Evolutionary conservation across 176 grass and related monocot species (phyloP).

Genomic region (Metroxylon sagu): DNA sequence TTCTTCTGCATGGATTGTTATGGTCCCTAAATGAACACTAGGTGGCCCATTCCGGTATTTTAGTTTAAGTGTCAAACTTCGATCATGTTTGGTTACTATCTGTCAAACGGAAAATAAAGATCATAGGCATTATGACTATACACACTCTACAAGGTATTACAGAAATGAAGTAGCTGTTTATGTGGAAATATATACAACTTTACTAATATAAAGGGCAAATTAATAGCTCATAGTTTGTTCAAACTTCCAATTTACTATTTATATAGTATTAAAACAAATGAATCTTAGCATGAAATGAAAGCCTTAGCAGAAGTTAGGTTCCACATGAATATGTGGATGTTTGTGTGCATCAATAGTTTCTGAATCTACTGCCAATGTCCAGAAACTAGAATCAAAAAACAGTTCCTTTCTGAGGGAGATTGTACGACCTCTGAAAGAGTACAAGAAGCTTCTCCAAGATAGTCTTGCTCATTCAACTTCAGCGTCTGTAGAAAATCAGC

Average conservation of each 20-base stretch:
- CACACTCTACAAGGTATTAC: too few species aligned
- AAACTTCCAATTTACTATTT: too few species aligned
- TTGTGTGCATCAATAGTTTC: too few species aligned
- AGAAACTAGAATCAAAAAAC: background rate
- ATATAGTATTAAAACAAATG: too few species aligned
- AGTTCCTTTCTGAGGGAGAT: slow-evolving; percentile 8
- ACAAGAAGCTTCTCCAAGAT: slow-evolving; percentile 67
- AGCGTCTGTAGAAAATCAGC: slow-evolving; percentile 46
- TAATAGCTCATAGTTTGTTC: too few species aligned
- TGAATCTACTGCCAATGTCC: background rate
- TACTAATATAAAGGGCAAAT: too few species aligned
- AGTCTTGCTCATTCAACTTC: slow-evolving; percentile 75
- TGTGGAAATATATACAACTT: too few species aligned
- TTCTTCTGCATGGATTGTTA: slow-evolving; percentile 80
- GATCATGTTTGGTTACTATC: slow-evolving; percentile 74
- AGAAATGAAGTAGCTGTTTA: too few species aligned
- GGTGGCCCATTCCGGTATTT: slow-evolving; percentile 17
- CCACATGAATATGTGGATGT: too few species aligned
- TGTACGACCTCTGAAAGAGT: slow-evolving; percentile 66
- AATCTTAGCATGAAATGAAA: too few species aligned
- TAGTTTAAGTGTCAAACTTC: slow-evolving; percentile 59
- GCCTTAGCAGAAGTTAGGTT: too few species aligned
- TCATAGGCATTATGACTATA: background rate
- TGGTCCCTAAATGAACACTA: slow-evolving; percentile 37
- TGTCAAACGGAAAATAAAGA: slow-evolving; percentile 21